Base-by-base conservation (phyloP, 345 rosid species). In the Ceriops zippeliana region DNA sequence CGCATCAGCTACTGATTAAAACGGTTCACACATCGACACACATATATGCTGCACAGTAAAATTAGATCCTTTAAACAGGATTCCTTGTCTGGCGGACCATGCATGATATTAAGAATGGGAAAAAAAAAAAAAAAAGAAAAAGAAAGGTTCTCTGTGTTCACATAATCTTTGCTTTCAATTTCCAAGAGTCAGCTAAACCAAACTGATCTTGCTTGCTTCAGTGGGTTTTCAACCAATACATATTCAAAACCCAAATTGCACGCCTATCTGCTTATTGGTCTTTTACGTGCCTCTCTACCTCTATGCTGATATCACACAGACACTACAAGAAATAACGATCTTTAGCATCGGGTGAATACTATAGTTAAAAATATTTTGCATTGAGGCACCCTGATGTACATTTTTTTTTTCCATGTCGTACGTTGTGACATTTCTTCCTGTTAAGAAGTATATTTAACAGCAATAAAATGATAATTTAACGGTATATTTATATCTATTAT, bases 1-100 rank as follows among this genome's bases (percentile, higher is more conserved):
- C 46, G 62, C 54, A 68, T 67, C 52, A 67, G 76, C 73, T 70
- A 73, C 65, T 73, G 65, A 77, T 59, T 70, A 80, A 75, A 75
- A 68, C 71, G 59, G 67, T 70, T 71, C 52, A 42, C 59, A 56
- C 28, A 56, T 56, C 9, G n/a, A 27, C 47, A 58, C 4, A 57
- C 42, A 22, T 64, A 42, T 70, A 51, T 37, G 24, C 35, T n/a
- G 3, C 59, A 56, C 17, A 21, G 0, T 22, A 56, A 63, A 20
- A 59, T 7, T 63, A 34, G 57, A 13, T 70, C 69, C 77, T 73
- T 74, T 68, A 79, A 79, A 49, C 73, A 59, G 67, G 82, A 75
- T 53, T 79, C 75, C 80, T 60, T 84, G 85, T 81, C 80, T 65
- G 72, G 78, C 70, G 81, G 83, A 76, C 78, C 72, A 73, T 65